A percentile compares a stretch with the other conserved stretches of the same genome.
These are phyloP conservation scores for Cicer bijugum DNA, from an alignment of 306 rosid species.

Conservation along the genomic window DNA sequence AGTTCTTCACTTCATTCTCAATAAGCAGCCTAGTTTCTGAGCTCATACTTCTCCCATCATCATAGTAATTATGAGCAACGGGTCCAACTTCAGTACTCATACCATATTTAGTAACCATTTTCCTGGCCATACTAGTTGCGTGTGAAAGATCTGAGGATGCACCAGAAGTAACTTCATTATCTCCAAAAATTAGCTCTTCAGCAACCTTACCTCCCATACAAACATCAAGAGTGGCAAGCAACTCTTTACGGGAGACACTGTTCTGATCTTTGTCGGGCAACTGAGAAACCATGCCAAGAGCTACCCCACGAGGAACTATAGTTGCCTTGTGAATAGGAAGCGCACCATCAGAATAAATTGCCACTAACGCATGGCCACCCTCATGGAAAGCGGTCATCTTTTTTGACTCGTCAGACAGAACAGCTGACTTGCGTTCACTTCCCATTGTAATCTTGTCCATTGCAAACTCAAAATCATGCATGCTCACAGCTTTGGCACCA, in stretches of 20 bases:
- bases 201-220: conserved; percentile 95
- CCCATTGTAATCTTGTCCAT: conserved; percentile 95
- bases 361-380: conserved; percentile 95
- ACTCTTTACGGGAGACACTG: conserved; percentile 68
- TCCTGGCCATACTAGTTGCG: conserved; percentile 83
- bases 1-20: conserved; percentile 76
- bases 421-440: conserved; percentile 87
- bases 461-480: conserved; percentile 87
- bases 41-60: conserved; percentile 90
- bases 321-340: conserved; percentile 91
- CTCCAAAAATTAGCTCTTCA: conserved; percentile 90
- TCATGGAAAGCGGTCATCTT: conserved; percentile 82
- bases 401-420: conserved; percentile 73
- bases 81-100: conserved; percentile 88
- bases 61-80: conserved; percentile 72
- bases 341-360: conserved; percentile 84
- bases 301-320: conserved; percentile 84
- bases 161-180: conserved; percentile 83
- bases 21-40: conserved; percentile 89
- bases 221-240: conserved; percentile 88
- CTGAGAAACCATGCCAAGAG: conserved; percentile 92
- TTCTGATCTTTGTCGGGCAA: conserved; percentile 82
- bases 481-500: conserved; percentile 79
- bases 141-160: conserved; percentile 69
- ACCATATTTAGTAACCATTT: conserved; percentile 87